Conservation (phyloP, 192 early-diverging fungal species). For the Radiomyces spectabilis region DNA sequence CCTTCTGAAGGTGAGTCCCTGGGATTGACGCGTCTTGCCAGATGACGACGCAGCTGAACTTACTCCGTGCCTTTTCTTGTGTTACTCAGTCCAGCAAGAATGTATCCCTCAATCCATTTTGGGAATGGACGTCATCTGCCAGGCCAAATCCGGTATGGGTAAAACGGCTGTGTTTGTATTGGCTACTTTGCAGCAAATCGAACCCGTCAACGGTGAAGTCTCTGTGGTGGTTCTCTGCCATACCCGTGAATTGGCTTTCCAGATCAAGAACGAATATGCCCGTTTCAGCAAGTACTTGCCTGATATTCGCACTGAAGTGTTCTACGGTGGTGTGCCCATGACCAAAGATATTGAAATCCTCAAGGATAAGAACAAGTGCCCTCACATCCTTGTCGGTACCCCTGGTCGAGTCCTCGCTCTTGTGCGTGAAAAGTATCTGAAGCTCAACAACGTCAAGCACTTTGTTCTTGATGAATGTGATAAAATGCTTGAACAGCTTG, state of each 20-base stretch:
- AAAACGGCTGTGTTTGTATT: constrained; percentile 98
- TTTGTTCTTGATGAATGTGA: constrained; percentile 99
- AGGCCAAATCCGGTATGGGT: constrained; percentile 98
- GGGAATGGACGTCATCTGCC: constrained; percentile 95
- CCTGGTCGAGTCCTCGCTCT: constrained; percentile 90
- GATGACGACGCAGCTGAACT: background rate
- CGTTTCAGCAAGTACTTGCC: constrained; percentile 96
- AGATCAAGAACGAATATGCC: constrained; percentile 95
- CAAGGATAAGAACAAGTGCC: constrained; percentile 77
- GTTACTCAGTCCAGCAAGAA: constrained; percentile 85
- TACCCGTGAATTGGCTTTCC: constrained; percentile 96
- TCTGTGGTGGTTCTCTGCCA: constrained; percentile 94
- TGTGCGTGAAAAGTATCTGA: constrained; percentile 78
- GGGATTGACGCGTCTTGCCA: background rate
- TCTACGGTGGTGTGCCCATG: constrained; percentile 84
- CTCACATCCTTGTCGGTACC: constrained; percentile 95
- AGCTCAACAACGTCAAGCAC: constrained; percentile 82
- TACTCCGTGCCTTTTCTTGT: background rate
- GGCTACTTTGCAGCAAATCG: constrained; percentile 90
- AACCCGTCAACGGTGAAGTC: constrained; percentile 70
- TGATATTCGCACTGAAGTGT: constrained; percentile 85
- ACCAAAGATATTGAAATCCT: constrained; percentile 77
- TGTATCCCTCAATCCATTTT: constrained; percentile 96
- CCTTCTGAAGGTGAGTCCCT: constrained; percentile 91
- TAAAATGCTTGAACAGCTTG: constrained; percentile 89